These are phyloP conservation scores for Eutrema salsugineum DNA, from an alignment of 441 rosid species.

Conservation along the genomic window DNA sequence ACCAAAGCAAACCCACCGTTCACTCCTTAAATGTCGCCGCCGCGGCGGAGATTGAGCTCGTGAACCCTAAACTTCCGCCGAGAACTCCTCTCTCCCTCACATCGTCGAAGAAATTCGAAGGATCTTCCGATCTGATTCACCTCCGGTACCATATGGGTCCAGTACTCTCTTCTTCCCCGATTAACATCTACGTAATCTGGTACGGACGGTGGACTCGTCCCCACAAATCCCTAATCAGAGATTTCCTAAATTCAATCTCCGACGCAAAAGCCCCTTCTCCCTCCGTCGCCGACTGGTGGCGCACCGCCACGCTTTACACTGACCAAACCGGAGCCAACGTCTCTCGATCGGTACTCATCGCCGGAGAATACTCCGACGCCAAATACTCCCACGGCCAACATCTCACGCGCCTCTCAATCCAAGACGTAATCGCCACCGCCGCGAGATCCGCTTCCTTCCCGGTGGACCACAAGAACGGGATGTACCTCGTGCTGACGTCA, in stretches of 20 bases:
- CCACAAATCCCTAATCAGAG: slow-evolving; percentile 63
- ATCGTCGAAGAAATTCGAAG: slow-evolving; percentile 30
- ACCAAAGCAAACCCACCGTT: background rate
- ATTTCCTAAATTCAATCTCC: slow-evolving; percentile 74
- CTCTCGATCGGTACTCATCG: slow-evolving; percentile 56
- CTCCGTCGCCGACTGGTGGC: slow-evolving; percentile 86
- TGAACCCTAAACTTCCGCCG: slow-evolving; percentile 38
- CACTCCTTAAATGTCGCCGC: slow-evolving; percentile 6
- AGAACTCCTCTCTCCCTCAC: slow-evolving; percentile 26
- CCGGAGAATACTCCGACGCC: slow-evolving; percentile 59
- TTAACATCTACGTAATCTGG: slow-evolving; percentile 83
- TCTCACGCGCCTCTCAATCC: slow-evolving; percentile 78
- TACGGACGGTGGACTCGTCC: slow-evolving; percentile 66
- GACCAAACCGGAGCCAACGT: slow-evolving; percentile 92
- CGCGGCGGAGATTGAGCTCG: slow-evolving; percentile 27
- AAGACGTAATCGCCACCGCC: slow-evolving; percentile 66
- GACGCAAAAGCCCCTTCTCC: slow-evolving; percentile 36
- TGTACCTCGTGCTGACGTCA: slow-evolving; percentile 69
- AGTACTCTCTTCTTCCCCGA: slow-evolving; percentile 74
- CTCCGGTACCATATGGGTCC: slow-evolving; percentile 97
- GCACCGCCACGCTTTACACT: slow-evolving; percentile 67
- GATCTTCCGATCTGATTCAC: slow-evolving; percentile 50
- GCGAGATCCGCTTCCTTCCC: slow-evolving; percentile 67
- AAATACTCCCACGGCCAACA: slow-evolving; percentile 54
- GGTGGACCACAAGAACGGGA: slow-evolving; percentile 81